These are phyloP conservation scores for Boeremia exigua DNA, from an alignment of 2,329 filamentous ascomycete species.

Conservation along the genomic window DNA sequence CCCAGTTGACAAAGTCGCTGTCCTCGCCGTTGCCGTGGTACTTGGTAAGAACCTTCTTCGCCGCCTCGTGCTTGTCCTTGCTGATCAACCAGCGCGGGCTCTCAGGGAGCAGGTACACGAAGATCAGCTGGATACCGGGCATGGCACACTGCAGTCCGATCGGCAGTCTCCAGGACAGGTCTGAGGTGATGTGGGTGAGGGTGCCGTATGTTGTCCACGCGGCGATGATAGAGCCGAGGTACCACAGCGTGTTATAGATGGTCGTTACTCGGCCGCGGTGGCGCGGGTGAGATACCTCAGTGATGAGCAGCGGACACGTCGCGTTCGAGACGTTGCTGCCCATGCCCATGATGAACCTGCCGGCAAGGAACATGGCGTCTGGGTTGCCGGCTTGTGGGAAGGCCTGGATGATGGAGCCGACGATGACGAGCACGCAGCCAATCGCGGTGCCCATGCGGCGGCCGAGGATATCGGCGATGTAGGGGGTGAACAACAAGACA, in stretches of 20 bases:
- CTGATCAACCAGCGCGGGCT: constrained; percentile 65
- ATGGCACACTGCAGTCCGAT: constrained; percentile 38
- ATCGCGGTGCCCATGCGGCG: constrained; percentile 61
- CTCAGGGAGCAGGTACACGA: constrained; percentile 62
- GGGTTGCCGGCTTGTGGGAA: constrained; percentile 53
- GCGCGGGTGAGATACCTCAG: constrained; percentile 38
- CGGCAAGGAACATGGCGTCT: constrained; percentile 55
- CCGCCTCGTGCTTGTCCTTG: constrained; percentile 60
- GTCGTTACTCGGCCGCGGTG: constrained; percentile 36
- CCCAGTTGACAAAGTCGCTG: constrained; percentile 23
- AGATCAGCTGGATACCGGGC: constrained; percentile 50
- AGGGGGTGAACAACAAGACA: constrained; percentile 51
- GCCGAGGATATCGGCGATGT: constrained; percentile 47
- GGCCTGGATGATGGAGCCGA: constrained; percentile 57
- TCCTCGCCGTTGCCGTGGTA: constrained; percentile 52
- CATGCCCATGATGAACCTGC: constrained; percentile 44
- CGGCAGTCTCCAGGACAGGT: constrained; percentile 16
- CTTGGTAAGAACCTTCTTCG: constrained; percentile 60
- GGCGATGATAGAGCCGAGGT: constrained; percentile 1
- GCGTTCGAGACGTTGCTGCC: constrained; percentile 62
- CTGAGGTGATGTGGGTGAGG: neutral
- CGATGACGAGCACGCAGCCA: constrained; percentile 57
- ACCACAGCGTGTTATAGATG: constrained; percentile 14
- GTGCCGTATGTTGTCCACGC: constrained; percentile 53
- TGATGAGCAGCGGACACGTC: constrained; percentile 47